Conservation (phyloP, 176 grass and related monocot genomes). For the Oryza australiensis region DNA sequence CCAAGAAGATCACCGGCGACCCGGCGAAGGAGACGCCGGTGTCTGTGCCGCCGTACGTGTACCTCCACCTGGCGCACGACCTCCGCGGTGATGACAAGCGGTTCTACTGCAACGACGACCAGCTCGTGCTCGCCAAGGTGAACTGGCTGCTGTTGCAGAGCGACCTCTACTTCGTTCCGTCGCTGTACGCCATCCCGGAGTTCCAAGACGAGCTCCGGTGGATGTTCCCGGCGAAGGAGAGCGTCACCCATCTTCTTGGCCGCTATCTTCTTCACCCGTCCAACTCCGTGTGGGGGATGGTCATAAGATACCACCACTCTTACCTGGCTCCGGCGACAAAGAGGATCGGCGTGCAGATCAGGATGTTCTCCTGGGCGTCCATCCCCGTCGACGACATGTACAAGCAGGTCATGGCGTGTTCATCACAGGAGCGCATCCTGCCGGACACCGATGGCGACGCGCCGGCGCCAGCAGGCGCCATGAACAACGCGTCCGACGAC, state of each 20-base stretch:
- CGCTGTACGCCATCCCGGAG: constrained; percentile 38
- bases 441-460: constrained; percentile 22
- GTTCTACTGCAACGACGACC: constrained; percentile 62
- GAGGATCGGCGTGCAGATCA: constrained; percentile 53
- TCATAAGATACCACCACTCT: constrained; percentile 43
- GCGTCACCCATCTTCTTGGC: constrained; percentile 38
- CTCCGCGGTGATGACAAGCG: not conserved
- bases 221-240: constrained; percentile 59
- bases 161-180: constrained; percentile 52
- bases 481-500: not conserved
- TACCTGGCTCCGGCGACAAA: constrained; percentile 31
- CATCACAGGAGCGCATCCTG: constrained; percentile 32
- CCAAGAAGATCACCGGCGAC: constrained; percentile 1
- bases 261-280: constrained; percentile 56
- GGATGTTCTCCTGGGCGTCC: constrained; percentile 10
- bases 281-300: constrained; percentile 49
- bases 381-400: constrained; percentile 32
- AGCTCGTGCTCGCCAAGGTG: constrained; percentile 43
- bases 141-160: constrained; percentile 55
- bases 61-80: constrained; percentile 36
- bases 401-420: constrained; percentile 40
- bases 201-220: constrained; percentile 48
- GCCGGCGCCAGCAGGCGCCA: not conserved
- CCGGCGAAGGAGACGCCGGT: not conserved
- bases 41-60: constrained; percentile 47